A percentile compares a stretch with the other conserved stretches of the same genome.
Conservation (phyloP, 305 asterid genomes). For the Stenogyne calaminthoides region DNA sequence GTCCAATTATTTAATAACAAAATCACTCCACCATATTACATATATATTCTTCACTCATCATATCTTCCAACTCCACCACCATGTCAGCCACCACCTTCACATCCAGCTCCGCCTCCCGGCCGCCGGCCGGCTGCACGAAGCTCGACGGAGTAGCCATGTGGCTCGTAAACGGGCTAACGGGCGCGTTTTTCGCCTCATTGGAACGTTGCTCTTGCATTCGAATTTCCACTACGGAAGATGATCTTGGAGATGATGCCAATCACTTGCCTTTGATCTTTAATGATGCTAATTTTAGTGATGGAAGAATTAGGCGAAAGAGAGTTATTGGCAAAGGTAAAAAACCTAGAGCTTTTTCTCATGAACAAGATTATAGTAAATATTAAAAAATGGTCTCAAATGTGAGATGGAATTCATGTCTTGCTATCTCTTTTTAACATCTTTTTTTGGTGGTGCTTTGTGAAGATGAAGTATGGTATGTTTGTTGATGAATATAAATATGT, state of each 20-base stretch:
- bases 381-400: background rate
- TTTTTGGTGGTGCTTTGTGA: constrained; percentile 16
- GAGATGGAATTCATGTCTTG: background rate
- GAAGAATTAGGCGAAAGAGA: constrained; percentile 32
- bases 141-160: constrained; percentile 45
- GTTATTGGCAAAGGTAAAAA: constrained; percentile 35
- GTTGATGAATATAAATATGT: background rate
- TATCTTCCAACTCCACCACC: background rate
- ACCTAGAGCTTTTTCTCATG: constrained; percentile 29
- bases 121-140: constrained; percentile 33
- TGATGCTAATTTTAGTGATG: constrained; percentile 26
- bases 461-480: background rate
- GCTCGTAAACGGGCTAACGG: constrained; percentile 43
- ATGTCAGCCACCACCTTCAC: constrained; percentile 32
- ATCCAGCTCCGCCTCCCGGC: constrained; percentile 25
- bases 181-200: constrained; percentile 45
- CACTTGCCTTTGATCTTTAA: constrained; percentile 37
- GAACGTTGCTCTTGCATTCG: constrained; percentile 49
- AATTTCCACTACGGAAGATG: constrained; percentile 40
- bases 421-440: background rate
- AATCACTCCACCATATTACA: constrained; percentile 12
- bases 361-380: background rate
- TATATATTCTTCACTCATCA: constrained; percentile 19
- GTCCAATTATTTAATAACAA: background rate
- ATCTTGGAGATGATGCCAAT: constrained; percentile 39